Evolutionary conservation across 1,284 basidiomycete genomes (phyloP).

Genomic region (Tylopilus sp.): DNA sequence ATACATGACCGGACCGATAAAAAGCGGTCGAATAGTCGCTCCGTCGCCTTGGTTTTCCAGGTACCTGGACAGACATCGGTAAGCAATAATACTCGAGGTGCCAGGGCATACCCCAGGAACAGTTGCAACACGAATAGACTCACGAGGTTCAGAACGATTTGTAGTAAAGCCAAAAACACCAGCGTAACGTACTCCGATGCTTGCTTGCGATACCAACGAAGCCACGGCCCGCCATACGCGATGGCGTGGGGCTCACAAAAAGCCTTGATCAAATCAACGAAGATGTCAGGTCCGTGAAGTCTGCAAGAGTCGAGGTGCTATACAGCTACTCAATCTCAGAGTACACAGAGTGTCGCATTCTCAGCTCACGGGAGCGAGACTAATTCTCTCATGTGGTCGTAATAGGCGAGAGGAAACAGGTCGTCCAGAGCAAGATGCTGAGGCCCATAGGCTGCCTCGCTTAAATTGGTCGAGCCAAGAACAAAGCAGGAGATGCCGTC

Average conservation of each 20-base stretch:
- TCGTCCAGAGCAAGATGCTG: conserved; percentile 40
- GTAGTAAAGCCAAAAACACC: conserved; percentile 2
- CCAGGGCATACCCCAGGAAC: conserved; percentile 9
- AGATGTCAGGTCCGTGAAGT: conserved; percentile 1
- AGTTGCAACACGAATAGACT: conserved; percentile 14
- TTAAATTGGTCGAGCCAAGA: conserved; percentile 54
- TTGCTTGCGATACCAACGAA: background rate
- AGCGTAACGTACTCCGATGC: conserved; percentile 8
- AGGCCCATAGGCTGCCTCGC: conserved; percentile 40
- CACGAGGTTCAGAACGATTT: conserved; percentile 3
- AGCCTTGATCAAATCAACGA: conserved; percentile 9
- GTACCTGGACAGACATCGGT: conserved; percentile 9
- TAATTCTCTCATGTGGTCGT: conserved; percentile 43
- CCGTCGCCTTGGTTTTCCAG: too few species aligned
- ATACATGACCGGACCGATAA: too few species aligned
- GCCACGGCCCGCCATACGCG: too few species aligned
- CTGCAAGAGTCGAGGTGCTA: conserved; percentile 1
- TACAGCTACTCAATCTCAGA: background rate
- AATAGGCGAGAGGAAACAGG: conserved; percentile 58
- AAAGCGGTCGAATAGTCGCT: too few species aligned
- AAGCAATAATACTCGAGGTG: background rate
- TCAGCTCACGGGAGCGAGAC: too few species aligned
- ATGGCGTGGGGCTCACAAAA: conserved; percentile 9
- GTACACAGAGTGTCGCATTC: background rate
- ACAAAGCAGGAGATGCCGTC: conserved; percentile 58